Evolutionary conservation across 192 early-diverging fungal genomes (phyloP).

Genomic region (Coemansia sp.): DNA sequence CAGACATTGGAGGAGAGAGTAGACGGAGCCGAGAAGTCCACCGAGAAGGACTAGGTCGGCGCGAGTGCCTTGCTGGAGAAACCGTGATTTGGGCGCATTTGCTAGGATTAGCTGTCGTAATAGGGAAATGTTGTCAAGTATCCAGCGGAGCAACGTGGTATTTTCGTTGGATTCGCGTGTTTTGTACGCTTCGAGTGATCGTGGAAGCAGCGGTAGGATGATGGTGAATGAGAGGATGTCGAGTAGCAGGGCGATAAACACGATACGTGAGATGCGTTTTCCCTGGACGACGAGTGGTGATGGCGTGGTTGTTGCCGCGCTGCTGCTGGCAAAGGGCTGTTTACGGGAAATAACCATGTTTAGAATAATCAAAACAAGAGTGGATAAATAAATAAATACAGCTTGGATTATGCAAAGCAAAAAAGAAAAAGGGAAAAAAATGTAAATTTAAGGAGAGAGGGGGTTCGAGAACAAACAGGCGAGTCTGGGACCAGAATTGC

Average conservation of each 20-base stretch:
- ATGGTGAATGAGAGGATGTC: conserved; percentile 98
- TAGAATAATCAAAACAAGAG: too few species aligned
- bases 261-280: conserved; percentile 44
- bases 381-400: too few species aligned
- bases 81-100: conserved; percentile 31
- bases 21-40: conserved; percentile 87
- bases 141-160: conserved; percentile 46
- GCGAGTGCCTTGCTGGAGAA: conserved; percentile 35
- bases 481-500: too few species aligned
- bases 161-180: conserved; percentile 46
- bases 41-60: conserved; percentile 83
- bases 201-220: conserved; percentile 92
- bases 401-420: too few species aligned
- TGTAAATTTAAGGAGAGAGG: too few species aligned
- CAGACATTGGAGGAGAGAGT: conserved; percentile 92
- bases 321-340: background rate
- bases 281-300: conserved; percentile 3
- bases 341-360: background rate
- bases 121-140: conserved; percentile 11
- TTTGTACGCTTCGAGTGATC: conserved; percentile 87
- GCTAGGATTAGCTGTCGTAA: conserved; percentile 22
- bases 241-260: conserved; percentile 87
- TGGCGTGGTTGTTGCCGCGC: background rate
- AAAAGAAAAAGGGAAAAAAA: too few species aligned
- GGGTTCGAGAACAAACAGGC: too few species aligned